phyloP scores from a whole-genome alignment of 139 green algal species.

The Chlorella sp. region DNA sequence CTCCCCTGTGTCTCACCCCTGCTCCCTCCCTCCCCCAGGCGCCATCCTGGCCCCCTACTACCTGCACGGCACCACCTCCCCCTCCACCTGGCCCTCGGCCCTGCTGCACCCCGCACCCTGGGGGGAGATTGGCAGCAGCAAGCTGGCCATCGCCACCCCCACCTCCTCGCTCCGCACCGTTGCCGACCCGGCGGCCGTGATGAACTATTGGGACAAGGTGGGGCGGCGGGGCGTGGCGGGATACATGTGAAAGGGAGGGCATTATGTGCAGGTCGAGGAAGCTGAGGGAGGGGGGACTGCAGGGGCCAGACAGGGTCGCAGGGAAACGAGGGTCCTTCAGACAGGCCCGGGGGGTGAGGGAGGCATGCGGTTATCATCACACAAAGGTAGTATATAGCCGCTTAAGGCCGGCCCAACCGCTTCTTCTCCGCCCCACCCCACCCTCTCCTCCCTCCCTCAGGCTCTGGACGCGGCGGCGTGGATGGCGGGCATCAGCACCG shows the following conservation, averaged over 20 bases:
- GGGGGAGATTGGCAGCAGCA: background rate
- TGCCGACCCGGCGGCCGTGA: background rate
- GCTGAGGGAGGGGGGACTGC: background rate
- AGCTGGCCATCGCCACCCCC: background rate
- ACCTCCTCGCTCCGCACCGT: background rate
- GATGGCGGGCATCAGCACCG: background rate
- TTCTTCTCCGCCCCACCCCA: too few relatives aligned
- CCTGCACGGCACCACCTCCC: background rate
- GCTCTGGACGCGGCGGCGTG: background rate
- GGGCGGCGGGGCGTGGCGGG: too few relatives aligned
- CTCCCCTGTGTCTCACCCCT: background rate
- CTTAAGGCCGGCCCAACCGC: background rate
- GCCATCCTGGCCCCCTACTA: background rate
- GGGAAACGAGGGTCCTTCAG: too few relatives aligned
- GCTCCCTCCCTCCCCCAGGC: background rate
- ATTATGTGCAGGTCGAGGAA: too few relatives aligned
- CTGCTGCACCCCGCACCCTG: background rate
- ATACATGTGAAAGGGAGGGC: too few relatives aligned
- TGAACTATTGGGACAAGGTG: background rate
- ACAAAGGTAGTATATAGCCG: background rate
- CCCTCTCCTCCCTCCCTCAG: background rate
- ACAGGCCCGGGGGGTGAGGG: too few relatives aligned
- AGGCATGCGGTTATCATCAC: too few relatives aligned
- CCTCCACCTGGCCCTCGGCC: background rate
- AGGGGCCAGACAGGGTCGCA: too few relatives aligned